Evolutionary conservation across 495 filamentous ascomycete species (phyloP).

Genomic region (Annulohypoxylon nitens): DNA sequence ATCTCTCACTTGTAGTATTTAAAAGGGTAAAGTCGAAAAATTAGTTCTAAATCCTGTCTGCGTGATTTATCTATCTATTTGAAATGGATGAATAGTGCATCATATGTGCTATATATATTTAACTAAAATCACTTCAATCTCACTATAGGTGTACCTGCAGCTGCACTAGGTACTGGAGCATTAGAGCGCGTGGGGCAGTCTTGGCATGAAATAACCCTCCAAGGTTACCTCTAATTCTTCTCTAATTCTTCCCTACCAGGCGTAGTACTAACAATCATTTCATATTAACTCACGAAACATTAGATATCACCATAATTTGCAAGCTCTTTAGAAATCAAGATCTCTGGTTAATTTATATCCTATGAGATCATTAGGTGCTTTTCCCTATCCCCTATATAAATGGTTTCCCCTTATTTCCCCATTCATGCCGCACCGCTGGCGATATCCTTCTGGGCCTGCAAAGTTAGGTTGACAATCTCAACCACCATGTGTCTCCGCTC

Average conservation of each 20-base stretch:
- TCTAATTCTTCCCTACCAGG: no score
- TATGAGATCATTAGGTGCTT: no score
- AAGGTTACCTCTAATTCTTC: neutral
- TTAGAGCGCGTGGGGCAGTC: neutral
- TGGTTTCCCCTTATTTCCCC: neutral
- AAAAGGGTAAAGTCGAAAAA: neutral
- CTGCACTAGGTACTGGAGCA: neutral
- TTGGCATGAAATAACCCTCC: neutral
- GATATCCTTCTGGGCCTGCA: slow-evolving; percentile 47
- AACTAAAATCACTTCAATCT: neutral
- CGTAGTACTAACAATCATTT: neutral
- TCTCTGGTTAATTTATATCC: no score
- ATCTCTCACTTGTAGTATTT: neutral
- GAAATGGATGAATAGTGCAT: neutral
- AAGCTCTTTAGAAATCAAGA: neutral
- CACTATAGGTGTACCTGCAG: neutral
- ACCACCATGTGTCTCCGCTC: slow-evolving; percentile 50
- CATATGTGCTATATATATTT: neutral
- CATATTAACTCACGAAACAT: neutral
- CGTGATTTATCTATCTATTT: neutral
- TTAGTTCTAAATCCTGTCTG: neutral
- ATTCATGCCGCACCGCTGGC: slow-evolving; percentile 18
- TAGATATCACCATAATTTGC: neutral
- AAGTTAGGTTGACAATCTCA: slow-evolving; percentile 49
- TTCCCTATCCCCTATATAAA: neutral